Percentiles rank a stretch among this genome's conserved stretches.
These are phyloP conservation scores for Pouteria glomerata DNA, from an alignment of 148 eudicot species.

Conservation along the genomic window DNA sequence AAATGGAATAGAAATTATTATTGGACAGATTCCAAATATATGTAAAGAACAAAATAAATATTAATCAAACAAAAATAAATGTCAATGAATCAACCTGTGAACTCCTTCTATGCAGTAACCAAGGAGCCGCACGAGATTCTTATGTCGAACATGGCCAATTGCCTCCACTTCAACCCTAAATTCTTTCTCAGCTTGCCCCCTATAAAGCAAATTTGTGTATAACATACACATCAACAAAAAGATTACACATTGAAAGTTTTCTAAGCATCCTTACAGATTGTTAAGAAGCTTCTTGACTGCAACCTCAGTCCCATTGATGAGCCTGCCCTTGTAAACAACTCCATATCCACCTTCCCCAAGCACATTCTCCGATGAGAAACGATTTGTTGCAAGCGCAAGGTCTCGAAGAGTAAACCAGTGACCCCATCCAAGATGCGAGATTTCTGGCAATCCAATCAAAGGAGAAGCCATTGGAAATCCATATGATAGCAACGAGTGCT, in stretches of 20 bases:
- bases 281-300: slow-evolving; percentile 90
- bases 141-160: slow-evolving; percentile 88
- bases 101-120: slow-evolving; percentile 92
- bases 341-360: slow-evolving; percentile 96
- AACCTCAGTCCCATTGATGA: slow-evolving; percentile 77
- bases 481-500: slow-evolving; percentile 47
- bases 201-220: slow-evolving; percentile 22
- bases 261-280: slow-evolving; percentile 55
- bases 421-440: slow-evolving; percentile 93
- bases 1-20: neutral
- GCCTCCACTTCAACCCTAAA: slow-evolving; percentile 94
- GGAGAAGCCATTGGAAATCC: slow-evolving; percentile 65
- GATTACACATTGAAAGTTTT: neutral
- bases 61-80: neutral
- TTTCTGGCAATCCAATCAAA: slow-evolving; percentile 76
- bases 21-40: neutral
- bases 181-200: slow-evolving; percentile 93
- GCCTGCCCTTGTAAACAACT: slow-evolving; percentile 65
- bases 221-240: neutral
- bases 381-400: slow-evolving; percentile 64
- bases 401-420: slow-evolving; percentile 95
- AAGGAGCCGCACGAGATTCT: slow-evolving; percentile 83
- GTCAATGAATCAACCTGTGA: slow-evolving; percentile 48
- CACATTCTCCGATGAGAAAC: slow-evolving; percentile 60
- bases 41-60: neutral